Evolutionary conservation across 2,329 filamentous ascomycete genomes (phyloP).

Genomic region (Dactylellina sp.): DNA sequence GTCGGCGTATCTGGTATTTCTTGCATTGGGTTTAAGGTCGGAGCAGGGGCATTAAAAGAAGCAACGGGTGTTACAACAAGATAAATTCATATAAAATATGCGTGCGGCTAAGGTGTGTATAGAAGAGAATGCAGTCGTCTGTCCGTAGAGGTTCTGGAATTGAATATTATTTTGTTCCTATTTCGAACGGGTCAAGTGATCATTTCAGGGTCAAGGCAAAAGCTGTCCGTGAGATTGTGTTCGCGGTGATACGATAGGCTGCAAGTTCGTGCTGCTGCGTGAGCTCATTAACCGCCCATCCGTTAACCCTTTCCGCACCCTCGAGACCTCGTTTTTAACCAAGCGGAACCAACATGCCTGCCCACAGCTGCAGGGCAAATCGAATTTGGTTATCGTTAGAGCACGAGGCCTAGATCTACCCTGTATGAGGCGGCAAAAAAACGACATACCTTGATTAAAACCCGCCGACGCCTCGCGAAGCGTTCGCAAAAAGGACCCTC

Average conservation of each 20-base stretch:
- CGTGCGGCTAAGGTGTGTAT: conserved; percentile 28
- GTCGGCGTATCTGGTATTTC: conserved; percentile 54
- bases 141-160: conserved; percentile 35
- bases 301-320: conserved; percentile 36
- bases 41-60: conserved; percentile 34
- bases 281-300: conserved; percentile 44
- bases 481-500: not conserved
- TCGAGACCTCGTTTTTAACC: conserved; percentile 28
- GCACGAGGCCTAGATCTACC: conserved; percentile 9
- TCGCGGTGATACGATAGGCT: conserved; percentile 42
- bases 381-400: conserved; percentile 9
- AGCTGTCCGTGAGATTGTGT: conserved; percentile 34
- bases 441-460: not conserved
- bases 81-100: conserved; percentile 16
- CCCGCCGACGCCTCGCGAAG: not conserved
- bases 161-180: conserved; percentile 37
- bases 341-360: conserved; percentile 24
- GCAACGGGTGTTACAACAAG: conserved; percentile 24
- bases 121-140: conserved; percentile 1
- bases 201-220: conserved; percentile 7
- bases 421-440: conserved; percentile 7
- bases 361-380: conserved; percentile 13
- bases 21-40: conserved; percentile 44
- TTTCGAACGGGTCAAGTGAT: conserved; percentile 27
- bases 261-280: conserved; percentile 18